phyloP scores from a whole-genome alignment of 805 yeast species.

The Grigorovia yakushimaensis region DNA sequence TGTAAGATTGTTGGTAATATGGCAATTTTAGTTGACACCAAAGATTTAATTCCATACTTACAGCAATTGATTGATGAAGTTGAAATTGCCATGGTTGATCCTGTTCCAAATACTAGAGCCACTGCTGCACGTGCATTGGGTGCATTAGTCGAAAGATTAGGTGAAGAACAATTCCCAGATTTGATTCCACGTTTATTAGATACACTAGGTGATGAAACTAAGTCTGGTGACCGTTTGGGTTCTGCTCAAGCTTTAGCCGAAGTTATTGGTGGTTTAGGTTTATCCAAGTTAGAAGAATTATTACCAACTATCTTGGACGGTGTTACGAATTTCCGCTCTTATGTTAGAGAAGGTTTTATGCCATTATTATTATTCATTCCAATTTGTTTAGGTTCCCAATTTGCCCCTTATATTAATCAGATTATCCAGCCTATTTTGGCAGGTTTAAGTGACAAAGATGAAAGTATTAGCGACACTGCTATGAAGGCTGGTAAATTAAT shows the following conservation, averaged over 20 bases:
- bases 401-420: constrained; percentile 76
- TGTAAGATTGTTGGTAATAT: constrained; percentile 98
- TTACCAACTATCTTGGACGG: constrained; percentile 69
- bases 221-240: constrained; percentile 88
- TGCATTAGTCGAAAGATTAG: constrained; percentile 88
- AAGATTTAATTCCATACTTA: constrained; percentile 78
- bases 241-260: constrained; percentile 96
- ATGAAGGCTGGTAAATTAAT: constrained; percentile 87
- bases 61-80: constrained; percentile 68
- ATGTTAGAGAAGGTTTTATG: constrained; percentile 85
- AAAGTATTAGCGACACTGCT: constrained; percentile 78
- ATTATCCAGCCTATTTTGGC: constrained; percentile 86
- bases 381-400: constrained; percentile 85
- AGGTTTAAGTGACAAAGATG: constrained; percentile 86
- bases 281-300: constrained; percentile 77
- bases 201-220: constrained; percentile 65
- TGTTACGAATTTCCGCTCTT: constrained; percentile 55
- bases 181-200: constrained; percentile 71
- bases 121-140: constrained; percentile 97
- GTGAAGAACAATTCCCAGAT: constrained; percentile 91
- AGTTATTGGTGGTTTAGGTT: constrained; percentile 85
- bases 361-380: constrained; percentile 85
- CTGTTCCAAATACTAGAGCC: constrained; percentile 93
- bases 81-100: constrained; percentile 94
- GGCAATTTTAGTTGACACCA: constrained; percentile 89